Percentiles rank a stretch among this genome's conserved stretches.
These are phyloP conservation scores for Paulownia fortunei DNA, from an alignment of 257 asterid genomes.

Conservation along the genomic window DNA sequence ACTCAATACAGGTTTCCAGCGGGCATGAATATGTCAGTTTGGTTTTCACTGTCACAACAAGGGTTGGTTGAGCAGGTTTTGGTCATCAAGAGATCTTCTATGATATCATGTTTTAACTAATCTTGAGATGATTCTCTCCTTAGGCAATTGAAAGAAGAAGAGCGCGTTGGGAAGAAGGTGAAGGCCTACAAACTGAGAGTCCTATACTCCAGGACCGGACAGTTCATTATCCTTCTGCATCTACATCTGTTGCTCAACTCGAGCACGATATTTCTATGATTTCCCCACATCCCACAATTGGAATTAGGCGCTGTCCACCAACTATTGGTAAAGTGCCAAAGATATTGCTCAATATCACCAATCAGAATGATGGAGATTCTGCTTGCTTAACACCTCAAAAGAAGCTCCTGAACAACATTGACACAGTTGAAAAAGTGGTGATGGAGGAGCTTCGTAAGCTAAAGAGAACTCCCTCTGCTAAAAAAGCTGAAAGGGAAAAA, in stretches of 20 bases:
- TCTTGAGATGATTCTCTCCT: conserved; percentile 20
- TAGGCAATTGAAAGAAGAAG: conserved; percentile 76
- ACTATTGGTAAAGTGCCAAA: conserved; percentile 69
- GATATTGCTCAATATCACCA: conserved; percentile 69
- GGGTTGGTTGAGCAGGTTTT: neutral
- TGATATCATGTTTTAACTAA: neutral
- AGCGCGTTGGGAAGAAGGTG: conserved; percentile 54
- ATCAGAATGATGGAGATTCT: conserved; percentile 45
- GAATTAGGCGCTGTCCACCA: conserved; percentile 38
- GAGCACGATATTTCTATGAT: conserved; percentile 51
- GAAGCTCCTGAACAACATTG: conserved; percentile 72
- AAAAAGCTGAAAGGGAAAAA: conserved; percentile 65
- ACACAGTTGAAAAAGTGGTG: conserved; percentile 70
- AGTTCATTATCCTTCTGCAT: conserved; percentile 48
- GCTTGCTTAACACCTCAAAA: conserved; percentile 65
- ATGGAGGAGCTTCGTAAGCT: conserved; percentile 69
- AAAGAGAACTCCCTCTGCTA: conserved; percentile 73
- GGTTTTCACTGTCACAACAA: neutral
- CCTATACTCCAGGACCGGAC: conserved; percentile 52
- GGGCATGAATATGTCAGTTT: neutral
- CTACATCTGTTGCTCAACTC: conserved; percentile 63
- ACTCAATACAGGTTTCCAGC: neutral
- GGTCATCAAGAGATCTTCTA: neutral
- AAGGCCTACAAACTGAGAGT: conserved; percentile 58
- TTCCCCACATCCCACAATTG: conserved; percentile 52